Percentiles rank a stretch among this genome's conserved stretches.
phyloP scores from a whole-genome alignment of 2,329 filamentous ascomycete species.

The Plenodomus biglobosus region DNA sequence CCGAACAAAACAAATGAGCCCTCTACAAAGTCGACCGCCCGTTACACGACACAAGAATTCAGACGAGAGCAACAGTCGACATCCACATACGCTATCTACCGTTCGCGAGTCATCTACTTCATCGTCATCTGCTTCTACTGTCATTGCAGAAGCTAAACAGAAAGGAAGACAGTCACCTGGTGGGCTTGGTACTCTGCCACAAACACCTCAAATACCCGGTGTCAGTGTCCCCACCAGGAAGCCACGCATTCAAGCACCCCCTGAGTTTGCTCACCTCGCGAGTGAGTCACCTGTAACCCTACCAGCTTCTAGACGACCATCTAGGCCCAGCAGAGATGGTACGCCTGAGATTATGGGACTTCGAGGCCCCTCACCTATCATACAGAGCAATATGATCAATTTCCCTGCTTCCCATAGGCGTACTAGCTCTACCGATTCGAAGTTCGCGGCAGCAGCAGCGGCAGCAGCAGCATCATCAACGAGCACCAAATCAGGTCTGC shows the following conservation, averaged over 20 bases:
- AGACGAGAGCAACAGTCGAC: conserved; percentile 51
- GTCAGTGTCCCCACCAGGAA: conserved; percentile 7
- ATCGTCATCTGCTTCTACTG: conserved; percentile 71
- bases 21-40: conserved; percentile 59
- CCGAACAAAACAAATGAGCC: conserved; percentile 59
- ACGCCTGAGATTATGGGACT: conserved; percentile 48
- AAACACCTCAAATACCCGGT: conserved; percentile 51
- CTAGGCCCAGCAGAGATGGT: conserved; percentile 51
- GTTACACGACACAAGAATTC: conserved; percentile 61
- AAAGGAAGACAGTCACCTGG: conserved; percentile 42
- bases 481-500: conserved; percentile 28
- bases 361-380: conserved; percentile 54
- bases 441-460: conserved; percentile 22
- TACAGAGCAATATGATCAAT: conserved; percentile 58
- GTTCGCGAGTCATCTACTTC: conserved; percentile 71
- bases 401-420: conserved; percentile 55
- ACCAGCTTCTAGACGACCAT: conserved; percentile 49
- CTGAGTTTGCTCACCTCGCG: conserved; percentile 58
- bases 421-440: conserved; percentile 52
- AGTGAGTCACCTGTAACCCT: conserved; percentile 58
- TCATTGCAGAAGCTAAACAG: conserved; percentile 56
- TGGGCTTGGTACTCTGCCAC: conserved; percentile 46
- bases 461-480: conserved; percentile 15
- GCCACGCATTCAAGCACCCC: conserved; percentile 35
- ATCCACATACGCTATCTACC: conserved; percentile 62